Evolutionary conservation across 352 stramenopile genomes (phyloP), one percentile per base, ranked within the genome.

Genomic region (Phytopythium vexans): DNA sequence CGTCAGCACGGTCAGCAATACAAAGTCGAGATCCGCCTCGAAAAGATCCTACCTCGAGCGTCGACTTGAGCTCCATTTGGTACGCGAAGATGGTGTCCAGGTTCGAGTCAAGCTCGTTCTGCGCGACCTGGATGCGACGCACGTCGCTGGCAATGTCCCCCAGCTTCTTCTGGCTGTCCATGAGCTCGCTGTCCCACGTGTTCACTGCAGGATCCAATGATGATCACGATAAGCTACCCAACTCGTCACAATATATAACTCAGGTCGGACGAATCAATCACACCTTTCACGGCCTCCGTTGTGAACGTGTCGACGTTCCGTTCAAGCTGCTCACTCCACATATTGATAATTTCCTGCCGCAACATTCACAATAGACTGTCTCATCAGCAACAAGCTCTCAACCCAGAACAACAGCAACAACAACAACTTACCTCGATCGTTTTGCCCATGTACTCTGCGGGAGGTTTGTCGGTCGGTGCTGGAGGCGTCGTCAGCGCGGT

Each of bases 61-160:
- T 94, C 40, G 82, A 92, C 65, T 93, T 91, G 32, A 94, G 77
- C 59, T 94, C 85, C 74, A 92, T 92, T 51, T 94, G 85, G 54
- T 94, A 94, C 8, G 85, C 82, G 45, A 90, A 92, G 47, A 94
- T 94, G 41, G 85, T 93, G 56, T 94, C 85, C 41, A 94, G 61
- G 66, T 92, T 93, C 31, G 81, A 77, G 56, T 94, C 83, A 14
- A 94, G 64, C 50, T 94, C 85, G 41, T 91, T 93, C 58, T 94
- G 85, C 15, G 82, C 82, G 10, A 94, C 78, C 59, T 94, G 82
- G 46, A 94, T 89, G 41, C 85, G 80, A 7, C 82, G 82, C 40
- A 93, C 81, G 52, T 94, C 85, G 43, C 80, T 85, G 3, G 85
- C 85, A 49, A 93, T 74, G 44, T 94, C 85, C 8, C 85, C 85